Conservation (phyloP, 2,329 filamentous ascomycete species). For the Cucurbitaria berberidis region DNA sequence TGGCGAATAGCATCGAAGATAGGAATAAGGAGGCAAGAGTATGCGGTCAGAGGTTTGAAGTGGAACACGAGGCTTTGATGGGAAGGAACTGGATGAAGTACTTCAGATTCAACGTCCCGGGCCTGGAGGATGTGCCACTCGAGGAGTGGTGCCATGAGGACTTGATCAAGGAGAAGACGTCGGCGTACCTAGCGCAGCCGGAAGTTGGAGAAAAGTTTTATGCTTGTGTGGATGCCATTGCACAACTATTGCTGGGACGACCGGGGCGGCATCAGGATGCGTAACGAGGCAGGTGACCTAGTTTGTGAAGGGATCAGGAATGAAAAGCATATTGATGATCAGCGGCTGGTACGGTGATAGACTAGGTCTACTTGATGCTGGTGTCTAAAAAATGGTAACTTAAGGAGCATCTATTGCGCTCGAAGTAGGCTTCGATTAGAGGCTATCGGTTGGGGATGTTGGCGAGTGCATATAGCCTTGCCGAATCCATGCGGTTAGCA, state of each 20-base stretch:
- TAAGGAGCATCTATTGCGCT: background rate
- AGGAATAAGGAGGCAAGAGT: constrained; percentile 23
- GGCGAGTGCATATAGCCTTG: background rate
- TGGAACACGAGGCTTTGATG: constrained; percentile 31
- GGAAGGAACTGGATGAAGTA: constrained; percentile 41
- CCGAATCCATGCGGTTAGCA: background rate
- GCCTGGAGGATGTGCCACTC: constrained; percentile 34
- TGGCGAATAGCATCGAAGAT: constrained; percentile 35
- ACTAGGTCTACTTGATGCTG: background rate
- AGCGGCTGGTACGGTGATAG: background rate
- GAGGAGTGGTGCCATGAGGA: constrained; percentile 40
- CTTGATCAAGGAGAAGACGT: constrained; percentile 35
- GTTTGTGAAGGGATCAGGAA: background rate
- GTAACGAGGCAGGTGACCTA: background rate
- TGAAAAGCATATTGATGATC: background rate
- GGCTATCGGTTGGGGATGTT: too few species aligned
- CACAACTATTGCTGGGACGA: constrained; percentile 23
- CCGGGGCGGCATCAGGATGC: constrained; percentile 3
- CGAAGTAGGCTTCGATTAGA: too few species aligned
- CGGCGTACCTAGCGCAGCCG: constrained; percentile 30
- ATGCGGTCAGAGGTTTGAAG: constrained; percentile 32
- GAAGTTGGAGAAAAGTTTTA: constrained; percentile 36
- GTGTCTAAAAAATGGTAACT: background rate
- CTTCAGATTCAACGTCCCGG: constrained; percentile 40
- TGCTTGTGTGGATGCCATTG: constrained; percentile 38